Base-by-base conservation (phyloP, 768 basidiomycete genomes). In the Rhodotorula kratochvilovae region DNA sequence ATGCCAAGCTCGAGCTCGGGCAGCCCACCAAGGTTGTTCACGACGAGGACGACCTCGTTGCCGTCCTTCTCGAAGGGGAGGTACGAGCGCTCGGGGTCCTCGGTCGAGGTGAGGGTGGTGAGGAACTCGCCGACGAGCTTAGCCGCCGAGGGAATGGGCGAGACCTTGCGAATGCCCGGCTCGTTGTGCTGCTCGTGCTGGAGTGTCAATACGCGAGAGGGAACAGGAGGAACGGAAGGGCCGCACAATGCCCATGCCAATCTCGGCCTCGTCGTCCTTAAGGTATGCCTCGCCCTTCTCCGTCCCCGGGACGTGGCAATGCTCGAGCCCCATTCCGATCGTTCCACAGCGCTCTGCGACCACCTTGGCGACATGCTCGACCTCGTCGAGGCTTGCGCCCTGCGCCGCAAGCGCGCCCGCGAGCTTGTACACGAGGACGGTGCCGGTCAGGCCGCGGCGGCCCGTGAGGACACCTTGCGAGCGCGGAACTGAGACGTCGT, bases 271-370 rank as follows among this genome's bases (percentile, higher is more conserved):
- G 72, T 80, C 77, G 3, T 74, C 76, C 16, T 72, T 70, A 16
- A 83, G 77, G 58, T 81, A 78, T 3, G 76, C 76, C 53, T 81
- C 81, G 17, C 72, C 76, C 29, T 71, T 59, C 8, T 68, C 78
- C 0, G 81, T 82, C 4, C 82, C 82, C 16, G 82, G 81, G 21
- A 82, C 78, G 73, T 81, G 81, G 71, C 81, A 81, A 73, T 82
- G 81, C 25, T 81, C 80, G 43, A 83, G 77, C 13, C 82, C 82
- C 23, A 78, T 76, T 36, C 81, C 82, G 70, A 82, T 77, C 2
- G 81, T 82, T 29, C 80, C 82, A 17, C 80, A 66, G 23, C 75
- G 58, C 19, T 76, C 72, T 19, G 74, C 75, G 25, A 80, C 77
- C 61, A 77, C 76, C 61, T 78, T 68, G 2, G 79, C 80, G 25